Evolutionary conservation across 1,139 yeast species (phyloP).

Genomic region (Lodderomyces jiufengensis): DNA sequence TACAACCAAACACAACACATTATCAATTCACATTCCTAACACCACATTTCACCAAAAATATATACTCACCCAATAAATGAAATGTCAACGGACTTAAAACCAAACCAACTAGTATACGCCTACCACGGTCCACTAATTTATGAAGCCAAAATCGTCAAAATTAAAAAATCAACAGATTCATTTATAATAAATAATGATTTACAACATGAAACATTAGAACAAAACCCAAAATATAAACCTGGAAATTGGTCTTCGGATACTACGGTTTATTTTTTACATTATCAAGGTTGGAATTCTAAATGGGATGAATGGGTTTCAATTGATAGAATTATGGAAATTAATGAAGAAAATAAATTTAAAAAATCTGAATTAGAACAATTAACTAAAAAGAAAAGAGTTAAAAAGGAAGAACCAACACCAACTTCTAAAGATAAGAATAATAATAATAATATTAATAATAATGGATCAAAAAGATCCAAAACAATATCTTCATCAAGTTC

Average conservation of each 20-base stretch:
- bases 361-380: constrained; percentile 60
- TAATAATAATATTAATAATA: neutral
- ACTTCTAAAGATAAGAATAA: neutral
- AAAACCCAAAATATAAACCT: constrained; percentile 12
- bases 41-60: no score
- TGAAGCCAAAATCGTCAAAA: constrained; percentile 75
- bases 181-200: constrained; percentile 12
- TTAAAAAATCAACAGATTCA: constrained; percentile 51
- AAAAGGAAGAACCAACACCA: constrained; percentile 7
- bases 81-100: constrained; percentile 15
- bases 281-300: constrained; percentile 91
- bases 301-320: constrained; percentile 96
- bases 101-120: constrained; percentile 62
- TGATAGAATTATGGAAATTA: constrained; percentile 65
- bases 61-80: no score
- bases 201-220: constrained; percentile 11
- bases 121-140: constrained; percentile 89
- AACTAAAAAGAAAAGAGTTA: constrained; percentile 20
- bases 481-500: constrained; percentile 1
- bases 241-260: constrained; percentile 11
- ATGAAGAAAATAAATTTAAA: constrained; percentile 66
- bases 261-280: constrained; percentile 63
- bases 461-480: neutral
- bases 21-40: no score
- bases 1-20: no score